Conservation (phyloP, 2,329 filamentous ascomycete genomes). For the Bisporella sp. region DNA sequence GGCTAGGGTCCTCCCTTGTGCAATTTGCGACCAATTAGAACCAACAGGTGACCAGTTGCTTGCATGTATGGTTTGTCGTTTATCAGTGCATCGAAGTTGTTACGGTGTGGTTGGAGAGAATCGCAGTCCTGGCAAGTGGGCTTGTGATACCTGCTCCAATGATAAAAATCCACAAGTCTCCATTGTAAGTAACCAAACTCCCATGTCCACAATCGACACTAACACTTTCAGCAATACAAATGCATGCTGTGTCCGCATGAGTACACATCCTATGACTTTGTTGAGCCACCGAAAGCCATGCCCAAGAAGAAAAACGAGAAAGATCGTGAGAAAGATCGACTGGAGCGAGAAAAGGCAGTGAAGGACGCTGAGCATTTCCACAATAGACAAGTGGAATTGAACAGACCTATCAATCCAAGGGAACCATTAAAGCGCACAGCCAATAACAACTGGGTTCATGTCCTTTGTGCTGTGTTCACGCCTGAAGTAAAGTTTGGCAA, state of each 20-base stretch:
- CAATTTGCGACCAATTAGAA: conserved; percentile 72
- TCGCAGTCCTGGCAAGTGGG: conserved; percentile 72
- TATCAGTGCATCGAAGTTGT: conserved; percentile 87
- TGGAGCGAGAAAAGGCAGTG: conserved; percentile 77
- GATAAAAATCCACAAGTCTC: conserved; percentile 88
- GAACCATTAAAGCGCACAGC: conserved; percentile 90
- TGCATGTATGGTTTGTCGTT: conserved; percentile 77
- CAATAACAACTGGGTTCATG: conserved; percentile 98
- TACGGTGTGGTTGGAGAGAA: conserved; percentile 73
- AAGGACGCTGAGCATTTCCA: conserved; percentile 77
- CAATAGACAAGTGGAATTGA: conserved; percentile 74
- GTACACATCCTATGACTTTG: conserved; percentile 72
- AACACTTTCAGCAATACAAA: conserved; percentile 62
- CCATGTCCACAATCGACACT: conserved; percentile 20
- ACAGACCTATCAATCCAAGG: conserved; percentile 75
- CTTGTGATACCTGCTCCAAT: conserved; percentile 92
- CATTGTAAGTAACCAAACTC: conserved; percentile 52
- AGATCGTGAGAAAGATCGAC: conserved; percentile 78
- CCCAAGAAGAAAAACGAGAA: conserved; percentile 90
- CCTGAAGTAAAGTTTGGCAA: conserved; percentile 90
- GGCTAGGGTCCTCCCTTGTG: conserved; percentile 73
- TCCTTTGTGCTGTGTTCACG: conserved; percentile 86
- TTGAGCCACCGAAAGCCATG: conserved; percentile 71
- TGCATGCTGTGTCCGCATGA: conserved; percentile 88
- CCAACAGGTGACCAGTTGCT: conserved; percentile 65